Evolutionary conservation across 306 rosid genomes (phyloP).

Genomic region (Arachis hypogaea): DNA sequence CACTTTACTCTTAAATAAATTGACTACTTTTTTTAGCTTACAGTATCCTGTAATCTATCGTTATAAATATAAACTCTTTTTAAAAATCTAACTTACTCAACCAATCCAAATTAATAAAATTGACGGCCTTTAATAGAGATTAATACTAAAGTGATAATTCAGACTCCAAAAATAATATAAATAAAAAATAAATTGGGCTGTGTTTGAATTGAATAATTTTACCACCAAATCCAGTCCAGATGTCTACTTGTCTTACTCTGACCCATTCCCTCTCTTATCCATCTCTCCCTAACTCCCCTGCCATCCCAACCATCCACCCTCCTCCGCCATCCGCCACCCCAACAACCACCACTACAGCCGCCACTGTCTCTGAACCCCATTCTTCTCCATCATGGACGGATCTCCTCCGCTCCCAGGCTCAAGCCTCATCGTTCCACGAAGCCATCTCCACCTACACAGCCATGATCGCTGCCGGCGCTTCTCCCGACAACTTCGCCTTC

Average conservation of each 20-base stretch:
- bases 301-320: constrained; percentile 44
- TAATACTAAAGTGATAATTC: too few species aligned
- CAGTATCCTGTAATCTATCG: too few species aligned
- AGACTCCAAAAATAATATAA: too few species aligned
- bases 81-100: too few species aligned
- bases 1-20: too few species aligned
- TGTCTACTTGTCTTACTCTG: constrained; percentile 7
- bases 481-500: constrained; percentile 78
- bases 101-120: too few species aligned
- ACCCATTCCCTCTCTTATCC: constrained; percentile 27
- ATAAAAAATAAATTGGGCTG: background rate
- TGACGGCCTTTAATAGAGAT: too few species aligned
- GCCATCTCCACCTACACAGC: constrained; percentile 62
- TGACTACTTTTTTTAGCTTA: too few species aligned
- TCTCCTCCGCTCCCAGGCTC: constrained; percentile 60
- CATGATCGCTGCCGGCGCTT: constrained; percentile 45
- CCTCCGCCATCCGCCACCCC: constrained; percentile 19
- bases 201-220: background rate
- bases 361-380: constrained; percentile 37
- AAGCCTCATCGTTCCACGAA: constrained; percentile 53
- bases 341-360: background rate
- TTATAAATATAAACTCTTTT: too few species aligned
- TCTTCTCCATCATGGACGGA: constrained; percentile 62
- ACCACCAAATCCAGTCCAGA: background rate
- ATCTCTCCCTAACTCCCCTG: constrained; percentile 6